Evolutionary conservation across 140 eudicot genomes (phyloP).

Genomic region (Ambrosia hybrid): DNA sequence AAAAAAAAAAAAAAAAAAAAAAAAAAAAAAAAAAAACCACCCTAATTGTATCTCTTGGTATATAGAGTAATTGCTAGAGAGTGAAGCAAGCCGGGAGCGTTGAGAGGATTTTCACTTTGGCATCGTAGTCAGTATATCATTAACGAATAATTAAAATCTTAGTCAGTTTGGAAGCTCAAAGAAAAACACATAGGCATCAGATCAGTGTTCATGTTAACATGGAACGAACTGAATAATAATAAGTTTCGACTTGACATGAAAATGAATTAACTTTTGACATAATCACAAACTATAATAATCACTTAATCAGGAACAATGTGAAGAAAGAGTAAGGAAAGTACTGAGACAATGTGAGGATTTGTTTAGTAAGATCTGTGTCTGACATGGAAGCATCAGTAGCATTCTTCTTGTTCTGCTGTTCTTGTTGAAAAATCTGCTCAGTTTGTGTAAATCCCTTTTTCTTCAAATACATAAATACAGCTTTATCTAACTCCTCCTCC

Average conservation of each 20-base stretch:
- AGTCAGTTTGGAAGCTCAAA: too few species aligned
- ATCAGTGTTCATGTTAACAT: background rate
- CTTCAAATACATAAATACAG: conserved; percentile 59
- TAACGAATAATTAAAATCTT: too few species aligned
- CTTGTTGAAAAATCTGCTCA: conserved; percentile 71
- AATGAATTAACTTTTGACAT: background rate
- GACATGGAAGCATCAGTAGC: conserved; percentile 50
- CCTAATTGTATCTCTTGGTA: too few species aligned
- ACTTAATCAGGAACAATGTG: background rate
- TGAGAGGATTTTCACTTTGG: too few species aligned
- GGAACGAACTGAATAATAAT: background rate
- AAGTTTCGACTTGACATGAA: background rate
- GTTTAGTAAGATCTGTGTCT: conserved; percentile 69
- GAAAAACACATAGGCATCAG: too few species aligned
- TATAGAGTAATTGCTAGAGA: too few species aligned
- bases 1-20: too few species aligned
- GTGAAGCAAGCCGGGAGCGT: too few species aligned
- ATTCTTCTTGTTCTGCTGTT: conserved; percentile 54
- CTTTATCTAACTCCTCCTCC: conserved; percentile 87
- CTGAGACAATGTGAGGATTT: conserved; percentile 65
- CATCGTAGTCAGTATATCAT: too few species aligned
- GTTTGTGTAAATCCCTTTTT: conserved; percentile 84
- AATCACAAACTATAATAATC: background rate
- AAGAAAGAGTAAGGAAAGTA: conserved; percentile 29
- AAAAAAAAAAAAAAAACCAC: too few species aligned